Base-by-base conservation (phyloP, 257 asterid genomes). In the Rehmannia glutinosa region DNA sequence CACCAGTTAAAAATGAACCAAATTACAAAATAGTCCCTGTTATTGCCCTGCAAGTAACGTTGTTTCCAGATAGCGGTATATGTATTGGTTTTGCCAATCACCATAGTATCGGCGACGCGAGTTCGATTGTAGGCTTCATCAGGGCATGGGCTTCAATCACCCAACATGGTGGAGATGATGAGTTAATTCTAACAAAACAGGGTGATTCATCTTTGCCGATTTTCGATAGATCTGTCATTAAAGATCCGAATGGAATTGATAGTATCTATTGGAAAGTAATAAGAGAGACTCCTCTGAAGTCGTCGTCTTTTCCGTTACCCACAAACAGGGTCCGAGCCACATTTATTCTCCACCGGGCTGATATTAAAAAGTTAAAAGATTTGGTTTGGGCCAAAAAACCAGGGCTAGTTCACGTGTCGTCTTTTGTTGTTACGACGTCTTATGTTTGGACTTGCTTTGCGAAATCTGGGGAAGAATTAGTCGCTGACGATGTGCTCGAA, bases 251-350 rank as follows among this genome's bases (percentile, higher is more conserved):
- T 1, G 70, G 68, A 30, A 1, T 77, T 0, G 78, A 66, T n/a
- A 19, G 6, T 1, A 56, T 62, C 2, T 74, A 28, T 56, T 77
- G 83, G 83, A 55, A 78, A 0, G 43, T 2, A 0, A 2, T 72
- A 5, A 66, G n/a, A 7, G 8, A 49, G 10, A 4, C n/a, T 12
- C 86, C 83, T 27, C 9, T 72, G 0, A 10, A 16, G 13, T 12
- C 73, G 2, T 52, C 52, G 0, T 15, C 77, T 5, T 56, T 74
- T 19, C 52, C 77, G 0, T 7, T 76, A 4, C 84, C 82, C 1
- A 79, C 84, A 0, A 69, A 70, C 20, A 62, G 80, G 54, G 77
- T 76, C 1, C 53, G 85, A 11, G 74, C 90, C 25, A 78, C 92
- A 1, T 83, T 65, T 77, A 51, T 71, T 1, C 76, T 88, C 63